A percentile compares a stretch with the other conserved stretches of the same genome.
Conservation (phyloP, 169 alveolate species). For the Plasmodium berghei region DNA sequence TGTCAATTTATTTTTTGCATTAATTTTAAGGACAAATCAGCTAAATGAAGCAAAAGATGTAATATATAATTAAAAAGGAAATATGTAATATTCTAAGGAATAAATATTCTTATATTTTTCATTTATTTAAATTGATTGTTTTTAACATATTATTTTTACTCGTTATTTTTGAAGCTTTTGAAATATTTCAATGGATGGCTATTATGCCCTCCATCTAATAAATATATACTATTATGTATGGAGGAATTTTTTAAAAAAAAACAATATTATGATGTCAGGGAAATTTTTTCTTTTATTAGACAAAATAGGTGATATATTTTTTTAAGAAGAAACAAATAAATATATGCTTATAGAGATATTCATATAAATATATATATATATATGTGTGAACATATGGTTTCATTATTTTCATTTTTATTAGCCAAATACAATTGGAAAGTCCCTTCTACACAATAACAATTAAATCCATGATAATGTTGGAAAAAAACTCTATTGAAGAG, state of each 20-base stretch:
- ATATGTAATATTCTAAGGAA: background rate
- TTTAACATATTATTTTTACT: background rate
- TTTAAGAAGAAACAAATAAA: background rate
- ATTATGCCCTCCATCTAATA: conserved; percentile 75
- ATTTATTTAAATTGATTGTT: background rate
- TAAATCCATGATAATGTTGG: conserved; percentile 74
- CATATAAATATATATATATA: background rate
- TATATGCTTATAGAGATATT: background rate
- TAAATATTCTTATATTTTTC: background rate
- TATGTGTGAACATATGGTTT: background rate
- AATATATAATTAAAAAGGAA: background rate
- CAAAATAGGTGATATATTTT: conserved; percentile 51
- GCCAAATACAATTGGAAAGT: conserved; percentile 74
- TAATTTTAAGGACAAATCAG: conserved; percentile 64
- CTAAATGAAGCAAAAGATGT: conserved; percentile 76
- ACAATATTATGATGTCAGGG: conserved; percentile 70
- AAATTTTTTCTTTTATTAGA: conserved; percentile 69
- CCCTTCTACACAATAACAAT: conserved; percentile 69
- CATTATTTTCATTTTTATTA: conserved; percentile 18
- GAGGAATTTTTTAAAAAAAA: conserved; percentile 57
- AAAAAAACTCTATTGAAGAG: conserved; percentile 48
- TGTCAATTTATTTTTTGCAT: conserved; percentile 73
- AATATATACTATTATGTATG: conserved; percentile 70
- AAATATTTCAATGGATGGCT: conserved; percentile 77
- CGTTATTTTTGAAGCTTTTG: conserved; percentile 28